Percentiles rank a stretch among this genome's conserved stretches.
Evolutionary conservation across 2,329 filamentous ascomycete genomes (phyloP).

Genomic region (Pyricularia sp.): DNA sequence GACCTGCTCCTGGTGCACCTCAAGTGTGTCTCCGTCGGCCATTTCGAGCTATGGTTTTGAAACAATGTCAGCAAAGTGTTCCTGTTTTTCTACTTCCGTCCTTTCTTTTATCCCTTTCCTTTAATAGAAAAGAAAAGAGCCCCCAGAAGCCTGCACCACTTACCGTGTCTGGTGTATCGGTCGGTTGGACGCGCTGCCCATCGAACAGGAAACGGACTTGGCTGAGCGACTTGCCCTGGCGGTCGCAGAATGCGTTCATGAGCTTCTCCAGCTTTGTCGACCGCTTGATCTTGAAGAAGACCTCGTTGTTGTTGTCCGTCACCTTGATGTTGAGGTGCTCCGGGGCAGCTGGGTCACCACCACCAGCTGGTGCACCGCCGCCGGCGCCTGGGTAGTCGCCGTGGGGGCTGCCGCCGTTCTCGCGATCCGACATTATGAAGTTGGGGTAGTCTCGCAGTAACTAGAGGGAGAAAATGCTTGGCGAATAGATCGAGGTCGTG

Average conservation of each 20-base stretch:
- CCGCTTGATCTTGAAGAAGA: slow-evolving; percentile 99
- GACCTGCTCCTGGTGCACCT: slow-evolving; percentile 97
- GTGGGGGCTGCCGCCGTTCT: slow-evolving; percentile 30
- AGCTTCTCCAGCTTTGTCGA: slow-evolving; percentile 92
- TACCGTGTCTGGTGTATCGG: slow-evolving; percentile 85
- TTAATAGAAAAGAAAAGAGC: not conserved
- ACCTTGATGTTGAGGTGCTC: slow-evolving; percentile 99
- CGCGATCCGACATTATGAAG: slow-evolving; percentile 35
- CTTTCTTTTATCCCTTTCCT: not conserved
- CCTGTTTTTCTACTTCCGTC: not conserved
- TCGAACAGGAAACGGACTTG: slow-evolving; percentile 94
- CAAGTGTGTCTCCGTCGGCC: slow-evolving; percentile 87
- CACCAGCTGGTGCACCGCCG: slow-evolving; percentile 21
- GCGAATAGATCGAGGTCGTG: not conserved
- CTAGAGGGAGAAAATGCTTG: not conserved
- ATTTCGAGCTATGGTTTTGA: slow-evolving; percentile 64
- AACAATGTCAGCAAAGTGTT: not conserved
- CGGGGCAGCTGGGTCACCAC: slow-evolving; percentile 27
- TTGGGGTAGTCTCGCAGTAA: not conserved
- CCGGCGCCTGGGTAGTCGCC: slow-evolving; percentile 6
- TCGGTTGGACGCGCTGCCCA: slow-evolving; percentile 78
- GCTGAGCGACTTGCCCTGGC: slow-evolving; percentile 74
- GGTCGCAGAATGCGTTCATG: slow-evolving; percentile 95
- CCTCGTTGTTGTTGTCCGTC: slow-evolving; percentile 97
- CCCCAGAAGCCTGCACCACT: slow-evolving; percentile 19